These are phyloP conservation scores for Apiotrichum montevideense DNA, from an alignment of 1,284 basidiomycete species.

Conservation along the genomic window DNA sequence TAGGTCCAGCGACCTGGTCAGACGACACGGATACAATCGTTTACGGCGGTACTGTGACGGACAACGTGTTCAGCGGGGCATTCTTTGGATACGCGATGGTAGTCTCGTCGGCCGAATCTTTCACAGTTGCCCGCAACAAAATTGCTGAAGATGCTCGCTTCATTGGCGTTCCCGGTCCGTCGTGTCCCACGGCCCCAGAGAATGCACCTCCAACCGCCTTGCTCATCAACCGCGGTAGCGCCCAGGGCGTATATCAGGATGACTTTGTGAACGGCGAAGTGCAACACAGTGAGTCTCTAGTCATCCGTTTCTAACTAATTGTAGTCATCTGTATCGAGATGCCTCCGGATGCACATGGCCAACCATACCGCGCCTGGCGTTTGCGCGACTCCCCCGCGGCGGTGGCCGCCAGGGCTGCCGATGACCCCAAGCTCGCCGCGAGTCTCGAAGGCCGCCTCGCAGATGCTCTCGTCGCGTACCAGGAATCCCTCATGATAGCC, in stretches of 20 bases:
- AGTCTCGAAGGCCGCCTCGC: conserved; percentile 37
- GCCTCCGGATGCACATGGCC: conserved; percentile 32
- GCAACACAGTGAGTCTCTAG: conserved; percentile 42
- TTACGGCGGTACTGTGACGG: conserved; percentile 38
- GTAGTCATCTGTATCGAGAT: conserved; percentile 46
- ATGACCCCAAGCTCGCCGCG: conserved; percentile 2
- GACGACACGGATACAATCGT: conserved; percentile 46
- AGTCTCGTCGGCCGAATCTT: conserved; percentile 41
- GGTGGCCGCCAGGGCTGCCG: conserved; percentile 26
- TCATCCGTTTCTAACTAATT: background rate
- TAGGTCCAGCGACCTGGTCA: conserved; percentile 46
- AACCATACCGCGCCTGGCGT: conserved; percentile 40
- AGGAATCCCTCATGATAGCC: conserved; percentile 38
- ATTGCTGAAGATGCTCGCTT: conserved; percentile 31
- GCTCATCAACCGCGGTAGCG: conserved; percentile 43
- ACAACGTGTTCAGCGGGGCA: conserved; percentile 40
- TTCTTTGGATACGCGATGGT: conserved; percentile 47
- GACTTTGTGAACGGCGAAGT: conserved; percentile 49
- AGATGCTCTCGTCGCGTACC: conserved; percentile 45
- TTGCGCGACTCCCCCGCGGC: conserved; percentile 41
- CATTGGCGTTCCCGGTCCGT: conserved; percentile 34
- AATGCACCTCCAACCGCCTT: conserved; percentile 44
- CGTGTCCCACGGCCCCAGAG: conserved; percentile 44
- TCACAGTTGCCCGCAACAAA: conserved; percentile 40
- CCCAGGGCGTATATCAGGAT: conserved; percentile 40